Conservation (phyloP, 306 rosid genomes). For the Myrica gale region DNA sequence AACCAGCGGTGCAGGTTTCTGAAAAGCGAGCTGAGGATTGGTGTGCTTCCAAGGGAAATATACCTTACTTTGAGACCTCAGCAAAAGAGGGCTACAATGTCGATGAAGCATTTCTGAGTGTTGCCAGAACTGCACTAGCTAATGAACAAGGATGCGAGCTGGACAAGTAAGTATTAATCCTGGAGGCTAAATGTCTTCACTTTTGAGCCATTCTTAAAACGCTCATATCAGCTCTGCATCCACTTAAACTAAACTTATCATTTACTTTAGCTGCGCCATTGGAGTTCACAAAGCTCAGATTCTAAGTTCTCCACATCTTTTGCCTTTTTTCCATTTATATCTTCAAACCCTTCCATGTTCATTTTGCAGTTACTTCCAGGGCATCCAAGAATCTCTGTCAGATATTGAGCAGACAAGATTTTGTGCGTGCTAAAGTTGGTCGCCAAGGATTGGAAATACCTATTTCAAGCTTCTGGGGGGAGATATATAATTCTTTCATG, state of each 20-base stretch:
- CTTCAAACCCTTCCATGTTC: neutral
- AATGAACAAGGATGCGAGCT: constrained; percentile 52
- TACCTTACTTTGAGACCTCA: constrained; percentile 87
- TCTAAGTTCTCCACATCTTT: neutral
- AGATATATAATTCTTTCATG: neutral
- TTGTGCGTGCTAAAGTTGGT: constrained; percentile 62
- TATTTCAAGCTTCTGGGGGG: constrained; percentile 15
- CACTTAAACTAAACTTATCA: neutral
- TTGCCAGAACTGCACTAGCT: constrained; percentile 57
- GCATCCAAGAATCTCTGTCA: constrained; percentile 72
- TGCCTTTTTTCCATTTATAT: neutral
- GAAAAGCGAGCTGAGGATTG: constrained; percentile 70
- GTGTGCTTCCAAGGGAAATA: constrained; percentile 73
- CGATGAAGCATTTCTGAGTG: constrained; percentile 68
- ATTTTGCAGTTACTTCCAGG: constrained; percentile 64
- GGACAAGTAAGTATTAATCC: constrained; percentile 53
- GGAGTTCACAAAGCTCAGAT: neutral
- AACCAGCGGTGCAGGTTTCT: constrained; percentile 47
- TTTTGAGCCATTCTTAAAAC: neutral
- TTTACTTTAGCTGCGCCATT: neutral
- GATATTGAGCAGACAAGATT: constrained; percentile 66
- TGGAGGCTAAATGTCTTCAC: neutral
- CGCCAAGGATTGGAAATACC: neutral
- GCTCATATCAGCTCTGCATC: neutral
- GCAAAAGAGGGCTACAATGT: constrained; percentile 73